Evolutionary conservation across 257 asterid species (phyloP).

Genomic region (Solanum corneliomulleri): DNA sequence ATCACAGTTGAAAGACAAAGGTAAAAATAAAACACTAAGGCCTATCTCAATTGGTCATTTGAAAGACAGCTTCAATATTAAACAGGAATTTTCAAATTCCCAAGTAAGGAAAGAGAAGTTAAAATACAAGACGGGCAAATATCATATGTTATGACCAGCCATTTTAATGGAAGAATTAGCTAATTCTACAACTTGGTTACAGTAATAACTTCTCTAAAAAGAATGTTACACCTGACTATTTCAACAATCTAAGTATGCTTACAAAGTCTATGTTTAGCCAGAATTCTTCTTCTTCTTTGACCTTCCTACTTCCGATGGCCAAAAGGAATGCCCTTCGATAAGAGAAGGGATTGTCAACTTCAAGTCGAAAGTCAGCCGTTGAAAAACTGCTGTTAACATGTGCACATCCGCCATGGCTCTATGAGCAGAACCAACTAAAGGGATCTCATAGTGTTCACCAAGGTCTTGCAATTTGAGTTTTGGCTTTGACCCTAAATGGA

Average conservation of each 20-base stretch:
- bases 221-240: neutral
- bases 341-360: slow-evolving; percentile 39
- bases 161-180: neutral
- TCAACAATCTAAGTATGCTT: neutral
- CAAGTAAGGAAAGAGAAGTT: neutral
- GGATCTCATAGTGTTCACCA: slow-evolving; percentile 43
- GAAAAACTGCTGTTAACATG: slow-evolving; percentile 53
- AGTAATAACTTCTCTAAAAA: neutral
- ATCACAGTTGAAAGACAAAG: neutral
- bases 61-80: neutral
- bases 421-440: slow-evolving; percentile 54
- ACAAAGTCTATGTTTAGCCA: neutral
- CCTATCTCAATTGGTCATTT: neutral
- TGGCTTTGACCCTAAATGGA: slow-evolving; percentile 35
- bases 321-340: slow-evolving; percentile 37
- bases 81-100: neutral
- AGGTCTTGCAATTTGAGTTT: slow-evolving; percentile 46
- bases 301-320: slow-evolving; percentile 10
- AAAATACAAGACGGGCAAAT: neutral
- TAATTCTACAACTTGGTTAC: neutral
- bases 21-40: neutral
- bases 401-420: slow-evolving; percentile 80
- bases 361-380: slow-evolving; percentile 50
- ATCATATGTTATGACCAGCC: neutral
- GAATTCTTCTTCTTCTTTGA: slow-evolving; percentile 22